Evolutionary conservation across 2,329 filamentous ascomycete genomes (phyloP), one percentile per base, ranked within the genome.

Genomic region (Aspergillus eucalypticola): DNA sequence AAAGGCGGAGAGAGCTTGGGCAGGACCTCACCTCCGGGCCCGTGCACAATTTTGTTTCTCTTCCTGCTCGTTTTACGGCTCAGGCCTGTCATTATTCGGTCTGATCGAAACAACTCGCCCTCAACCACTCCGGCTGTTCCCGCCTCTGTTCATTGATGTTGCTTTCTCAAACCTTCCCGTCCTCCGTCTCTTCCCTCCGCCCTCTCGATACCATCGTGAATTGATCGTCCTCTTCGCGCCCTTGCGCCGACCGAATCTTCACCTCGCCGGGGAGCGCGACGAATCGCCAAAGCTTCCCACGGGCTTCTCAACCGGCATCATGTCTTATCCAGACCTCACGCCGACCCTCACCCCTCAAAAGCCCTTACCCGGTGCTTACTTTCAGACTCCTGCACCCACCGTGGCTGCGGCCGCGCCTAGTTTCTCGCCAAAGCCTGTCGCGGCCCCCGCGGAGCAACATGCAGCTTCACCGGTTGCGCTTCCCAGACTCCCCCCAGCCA

Each of bases 281-380:
- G 11, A 53, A 62, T 56, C 38, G 44, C 58, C 56, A 57, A 52
- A 48, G 52, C 55, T 53, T 59, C 55, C 35, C 32, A 54, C 60
- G 56, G 59, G 60, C 61, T 60, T 51, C 58, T 59, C 50, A 62
- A 52, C 41, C 63, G 39, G 55, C 67, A 74, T 61, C 66, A 81
- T 80, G 78, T 77, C 76, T 70, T 76, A 75, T 68, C 76, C 74
- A 55, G 71, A 69, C 63, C 72, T 78, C 55, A 67, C 64, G 41
- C 63, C 70, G 48, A 65, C 66, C 51, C 64, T 72, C 46, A 81
- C 78, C 66, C 71, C 73, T 65, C 67, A 74, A 69, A 69, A 75
- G 70, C 72, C 76, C 56, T 72, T 78, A 60, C 73, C 78, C 65
- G 76, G 78, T 56, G 73, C 76, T 58, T 79, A 73, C 69, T 71